phyloP scores from a whole-genome alignment of 176 grass and related monocot genomes.

The Zea mays region Zm-B73-REFERENCE-NAM-5.0 NC_050100.1:177718501-177719000 shows the following conservation, averaged over 20 bases:
- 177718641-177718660: constrained; percentile 8
- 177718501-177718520: too few species aligned
- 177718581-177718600: constrained; percentile 45
- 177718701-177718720: accelerated
- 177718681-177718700: background rate
- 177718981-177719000: accelerated
- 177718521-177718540: too few species aligned
- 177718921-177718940: accelerated
- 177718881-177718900: background rate
- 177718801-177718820: constrained; percentile 35
- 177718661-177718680: background rate
- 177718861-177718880: background rate
- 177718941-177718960: background rate
- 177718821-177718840: constrained; percentile 32
- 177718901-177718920: background rate
- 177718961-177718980: background rate
- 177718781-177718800: constrained; percentile 20
- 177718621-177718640: constrained; percentile 18
- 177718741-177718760: accelerated
- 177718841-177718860: constrained; percentile 29
- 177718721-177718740: background rate
- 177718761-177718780: background rate
- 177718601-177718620: background rate
- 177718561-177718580: constrained; percentile 25
- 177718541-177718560: background rate